A percentile compares a stretch with the other conserved stretches of the same genome.
These are phyloP conservation scores for Mortierella sp. DNA, from an alignment of 371 early-diverging fungal genomes.

Conservation along the genomic window DNA sequence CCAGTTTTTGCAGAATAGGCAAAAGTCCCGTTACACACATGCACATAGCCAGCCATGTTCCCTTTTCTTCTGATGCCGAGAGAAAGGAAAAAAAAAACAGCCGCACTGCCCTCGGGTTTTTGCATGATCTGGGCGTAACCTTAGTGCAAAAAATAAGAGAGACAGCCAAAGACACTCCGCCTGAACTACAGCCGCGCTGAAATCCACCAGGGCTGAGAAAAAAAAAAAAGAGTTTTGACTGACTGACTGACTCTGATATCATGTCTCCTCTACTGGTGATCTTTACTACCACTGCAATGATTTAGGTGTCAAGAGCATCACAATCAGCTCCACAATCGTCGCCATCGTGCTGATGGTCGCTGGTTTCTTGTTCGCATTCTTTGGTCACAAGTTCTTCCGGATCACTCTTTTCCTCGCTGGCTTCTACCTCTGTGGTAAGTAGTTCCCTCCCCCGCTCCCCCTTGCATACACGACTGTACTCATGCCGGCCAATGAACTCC, in stretches of 20 bases:
- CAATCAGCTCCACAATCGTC: constrained; percentile 59
- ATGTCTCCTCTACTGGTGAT: background rate
- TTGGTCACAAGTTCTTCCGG: constrained; percentile 63
- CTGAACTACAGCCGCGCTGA: no score
- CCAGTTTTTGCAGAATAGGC: no score
- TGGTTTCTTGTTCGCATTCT: constrained; percentile 54
- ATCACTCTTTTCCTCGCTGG: constrained; percentile 70
- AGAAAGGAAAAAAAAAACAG: no score
- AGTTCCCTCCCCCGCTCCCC: background rate
- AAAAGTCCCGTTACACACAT: no score
- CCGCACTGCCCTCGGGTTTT: no score
- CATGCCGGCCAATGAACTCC: background rate
- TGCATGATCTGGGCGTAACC: no score
- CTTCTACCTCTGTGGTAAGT: constrained; percentile 63
- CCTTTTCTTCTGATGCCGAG: no score
- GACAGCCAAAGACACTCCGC: no score
- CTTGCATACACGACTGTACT: background rate
- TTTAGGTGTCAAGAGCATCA: constrained; percentile 50
- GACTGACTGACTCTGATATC: background rate
- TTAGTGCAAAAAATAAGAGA: no score
- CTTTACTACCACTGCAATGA: constrained; percentile 11
- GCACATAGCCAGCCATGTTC: no score
- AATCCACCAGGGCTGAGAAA: no score
- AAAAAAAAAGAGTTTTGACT: background rate
- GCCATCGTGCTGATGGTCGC: constrained; percentile 63